phyloP scores from a whole-genome alignment of 768 basidiomycete genomes.

The Phylloporus scabripes region DNA sequence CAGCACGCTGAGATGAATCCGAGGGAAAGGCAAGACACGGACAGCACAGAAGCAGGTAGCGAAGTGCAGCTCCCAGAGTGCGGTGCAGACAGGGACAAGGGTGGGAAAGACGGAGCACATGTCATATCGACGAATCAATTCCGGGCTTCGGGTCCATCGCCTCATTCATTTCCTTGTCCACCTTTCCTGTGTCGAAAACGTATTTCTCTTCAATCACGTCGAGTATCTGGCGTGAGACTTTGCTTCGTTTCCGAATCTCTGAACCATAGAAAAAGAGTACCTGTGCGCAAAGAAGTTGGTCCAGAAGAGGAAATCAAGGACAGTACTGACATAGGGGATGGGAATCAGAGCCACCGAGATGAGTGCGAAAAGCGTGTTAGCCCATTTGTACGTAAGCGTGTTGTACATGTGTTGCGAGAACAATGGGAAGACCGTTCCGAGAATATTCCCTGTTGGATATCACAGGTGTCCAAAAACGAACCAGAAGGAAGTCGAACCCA shows the following conservation, averaged over 20 bases:
- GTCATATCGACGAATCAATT: background rate
- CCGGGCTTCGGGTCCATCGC: background rate
- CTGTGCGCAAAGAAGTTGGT: background rate
- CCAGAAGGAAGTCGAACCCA: slow-evolving; percentile 14
- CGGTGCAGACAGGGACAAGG: background rate
- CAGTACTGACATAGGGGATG: slow-evolving; percentile 48
- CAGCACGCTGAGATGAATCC: no score
- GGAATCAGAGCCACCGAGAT: slow-evolving; percentile 51
- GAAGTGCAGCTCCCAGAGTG: background rate
- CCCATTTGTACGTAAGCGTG: slow-evolving; percentile 53
- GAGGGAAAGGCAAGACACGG: no score
- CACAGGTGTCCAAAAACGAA: background rate
- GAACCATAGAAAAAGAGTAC: slow-evolving; percentile 30
- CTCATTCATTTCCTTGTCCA: background rate
- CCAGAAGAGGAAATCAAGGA: background rate
- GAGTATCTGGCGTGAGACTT: slow-evolving; percentile 22
- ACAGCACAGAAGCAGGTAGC: background rate
- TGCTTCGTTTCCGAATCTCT: slow-evolving; percentile 29
- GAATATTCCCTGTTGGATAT: slow-evolving; percentile 39
- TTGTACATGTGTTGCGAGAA: slow-evolving; percentile 59
- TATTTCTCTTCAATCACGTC: slow-evolving; percentile 8
- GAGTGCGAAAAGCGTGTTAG: slow-evolving; percentile 50
- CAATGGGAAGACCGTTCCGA: slow-evolving; percentile 52
- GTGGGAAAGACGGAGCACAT: background rate
- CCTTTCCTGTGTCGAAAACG: background rate